Conservation (phyloP, 179 eudicot genomes). For the Carnegiea gigantea region DNA sequence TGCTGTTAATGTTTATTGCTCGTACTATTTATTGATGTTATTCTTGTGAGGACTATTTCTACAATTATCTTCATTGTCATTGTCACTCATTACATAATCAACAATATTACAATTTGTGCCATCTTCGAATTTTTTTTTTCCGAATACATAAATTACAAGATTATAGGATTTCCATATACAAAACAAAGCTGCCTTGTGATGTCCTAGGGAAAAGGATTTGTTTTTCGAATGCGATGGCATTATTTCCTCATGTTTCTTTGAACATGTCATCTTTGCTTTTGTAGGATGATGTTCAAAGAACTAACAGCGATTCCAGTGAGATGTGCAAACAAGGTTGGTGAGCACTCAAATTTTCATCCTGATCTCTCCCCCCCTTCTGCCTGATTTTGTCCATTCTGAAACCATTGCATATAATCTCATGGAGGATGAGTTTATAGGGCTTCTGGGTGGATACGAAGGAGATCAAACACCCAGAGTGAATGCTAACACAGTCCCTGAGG, state of each 20-base stretch:
- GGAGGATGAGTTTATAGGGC: constrained; percentile 26
- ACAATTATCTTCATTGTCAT: too few species aligned
- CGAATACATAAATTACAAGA: neutral
- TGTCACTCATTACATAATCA: too few species aligned
- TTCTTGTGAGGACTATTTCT: neutral
- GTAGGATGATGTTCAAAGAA: constrained; percentile 39
- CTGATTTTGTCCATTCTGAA: constrained; percentile 23
- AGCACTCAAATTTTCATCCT: neutral
- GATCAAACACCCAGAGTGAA: constrained; percentile 21
- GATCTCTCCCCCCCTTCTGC: neutral
- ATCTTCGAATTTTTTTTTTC: neutral
- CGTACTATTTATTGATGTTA: neutral
- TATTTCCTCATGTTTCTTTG: constrained; percentile 1
- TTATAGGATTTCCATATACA: neutral
- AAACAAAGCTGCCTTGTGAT: neutral
- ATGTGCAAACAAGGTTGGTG: constrained; percentile 41
- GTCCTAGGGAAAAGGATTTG: neutral
- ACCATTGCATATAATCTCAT: constrained; percentile 13
- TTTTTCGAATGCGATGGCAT: neutral
- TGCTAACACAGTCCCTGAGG: constrained; percentile 18
- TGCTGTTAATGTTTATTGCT: neutral
- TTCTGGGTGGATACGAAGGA: constrained; percentile 18
- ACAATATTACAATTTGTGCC: neutral
- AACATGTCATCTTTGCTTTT: constrained; percentile 8
- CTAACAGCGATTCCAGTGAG: constrained; percentile 22